Percentiles rank a stretch among this genome's conserved stretches.
phyloP scores from a whole-genome alignment of 768 basidiomycete species.

The Dacryopinax spathularia region DNA sequence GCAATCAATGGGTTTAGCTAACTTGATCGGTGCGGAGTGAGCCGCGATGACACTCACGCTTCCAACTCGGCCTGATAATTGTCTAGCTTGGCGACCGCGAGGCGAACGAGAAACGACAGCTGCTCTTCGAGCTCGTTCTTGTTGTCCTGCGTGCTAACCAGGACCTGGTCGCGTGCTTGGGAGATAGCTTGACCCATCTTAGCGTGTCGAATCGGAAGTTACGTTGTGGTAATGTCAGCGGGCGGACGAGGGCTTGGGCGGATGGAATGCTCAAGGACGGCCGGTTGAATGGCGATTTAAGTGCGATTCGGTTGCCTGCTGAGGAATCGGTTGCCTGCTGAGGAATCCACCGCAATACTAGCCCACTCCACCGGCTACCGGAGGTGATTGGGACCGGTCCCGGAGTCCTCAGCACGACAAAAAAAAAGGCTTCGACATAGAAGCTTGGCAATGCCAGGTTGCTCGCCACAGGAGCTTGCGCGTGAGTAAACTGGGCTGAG shows the following conservation, averaged over 20 bases:
- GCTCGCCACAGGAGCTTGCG: too few species aligned
- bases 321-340: too few species aligned
- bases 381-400: neutral
- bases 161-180: neutral
- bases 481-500: too few species aligned
- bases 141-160: neutral
- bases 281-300: too few species aligned
- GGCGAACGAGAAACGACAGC: conserved; percentile 2
- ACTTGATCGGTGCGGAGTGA: neutral
- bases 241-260: neutral
- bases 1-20: neutral
- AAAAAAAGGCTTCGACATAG: too few species aligned
- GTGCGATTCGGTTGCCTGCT: neutral
- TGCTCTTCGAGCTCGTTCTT: conserved; percentile 7
- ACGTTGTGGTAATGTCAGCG: neutral
- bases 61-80: conserved; percentile 7
- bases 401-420: neutral
- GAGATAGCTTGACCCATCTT: neutral
- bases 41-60: neutral
- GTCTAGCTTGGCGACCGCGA: conserved; percentile 1
- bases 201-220: too few species aligned
- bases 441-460: too few species aligned
- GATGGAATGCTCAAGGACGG: too few species aligned
- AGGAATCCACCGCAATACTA: too few species aligned
- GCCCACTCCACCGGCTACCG: too few species aligned